Conservation (phyloP, 371 early-diverging fungal species). For the Gilbertella persicaria region DNA sequence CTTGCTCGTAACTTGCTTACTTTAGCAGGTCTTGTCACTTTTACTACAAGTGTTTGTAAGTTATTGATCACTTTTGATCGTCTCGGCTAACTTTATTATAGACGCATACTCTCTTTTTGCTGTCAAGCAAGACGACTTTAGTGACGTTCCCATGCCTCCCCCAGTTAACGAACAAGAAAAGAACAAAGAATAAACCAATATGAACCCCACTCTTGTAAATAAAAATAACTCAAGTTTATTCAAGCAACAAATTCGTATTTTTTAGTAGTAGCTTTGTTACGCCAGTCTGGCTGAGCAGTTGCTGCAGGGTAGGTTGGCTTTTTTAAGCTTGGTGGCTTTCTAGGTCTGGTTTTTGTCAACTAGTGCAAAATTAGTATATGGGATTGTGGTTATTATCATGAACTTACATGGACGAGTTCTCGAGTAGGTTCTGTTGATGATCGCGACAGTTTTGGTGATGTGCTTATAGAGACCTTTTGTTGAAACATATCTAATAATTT, state of each 20-base stretch:
- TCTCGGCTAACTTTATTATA: too few species aligned
- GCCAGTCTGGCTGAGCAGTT: slow-evolving; percentile 27
- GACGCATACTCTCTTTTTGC: slow-evolving; percentile 58
- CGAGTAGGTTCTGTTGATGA: background rate
- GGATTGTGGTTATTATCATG: background rate
- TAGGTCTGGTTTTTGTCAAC: slow-evolving; percentile 23
- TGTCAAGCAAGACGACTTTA: slow-evolving; percentile 64
- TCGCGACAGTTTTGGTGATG: background rate
- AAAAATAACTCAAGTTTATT: slow-evolving; percentile 3
- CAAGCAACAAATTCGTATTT: slow-evolving; percentile 9
- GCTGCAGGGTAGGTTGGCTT: slow-evolving; percentile 21
- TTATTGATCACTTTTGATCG: background rate
- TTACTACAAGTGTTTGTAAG: slow-evolving; percentile 60
- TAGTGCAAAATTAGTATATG: background rate
- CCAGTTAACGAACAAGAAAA: slow-evolving; percentile 24
- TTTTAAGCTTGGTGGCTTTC: slow-evolving; percentile 25
- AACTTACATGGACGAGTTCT: slow-evolving; percentile 20
- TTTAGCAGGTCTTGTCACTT: slow-evolving; percentile 48
- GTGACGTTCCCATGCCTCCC: slow-evolving; percentile 54
- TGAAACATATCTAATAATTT: slow-evolving; percentile 24
- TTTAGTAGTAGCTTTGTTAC: slow-evolving; percentile 11
- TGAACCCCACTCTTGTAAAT: slow-evolving; percentile 4
- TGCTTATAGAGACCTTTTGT: background rate
- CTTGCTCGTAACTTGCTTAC: slow-evolving; percentile 47
- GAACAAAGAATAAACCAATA: slow-evolving; percentile 1